Evolutionary conservation across 768 basidiomycete genomes (phyloP).

Genomic region (Solioccasus polychromus): DNA sequence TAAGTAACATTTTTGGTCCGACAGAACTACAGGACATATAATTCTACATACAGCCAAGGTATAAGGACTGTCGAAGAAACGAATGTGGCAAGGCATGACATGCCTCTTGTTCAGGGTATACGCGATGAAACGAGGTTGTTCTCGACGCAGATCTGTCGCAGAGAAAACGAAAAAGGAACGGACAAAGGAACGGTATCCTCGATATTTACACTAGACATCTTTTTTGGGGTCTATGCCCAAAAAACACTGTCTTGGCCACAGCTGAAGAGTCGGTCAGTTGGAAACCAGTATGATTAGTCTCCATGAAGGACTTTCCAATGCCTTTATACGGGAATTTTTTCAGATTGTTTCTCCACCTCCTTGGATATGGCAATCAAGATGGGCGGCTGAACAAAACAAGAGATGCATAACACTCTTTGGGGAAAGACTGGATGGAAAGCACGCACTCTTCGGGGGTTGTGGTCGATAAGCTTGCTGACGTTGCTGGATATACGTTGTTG

Average conservation of each 20-base stretch:
- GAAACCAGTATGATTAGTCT: too few relatives aligned
- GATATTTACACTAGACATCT: background rate
- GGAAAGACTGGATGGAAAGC: background rate
- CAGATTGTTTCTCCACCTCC: too few relatives aligned
- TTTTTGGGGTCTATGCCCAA: too few relatives aligned
- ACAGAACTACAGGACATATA: background rate
- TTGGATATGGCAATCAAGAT: too few relatives aligned
- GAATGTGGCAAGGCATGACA: background rate
- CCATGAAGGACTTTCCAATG: too few relatives aligned
- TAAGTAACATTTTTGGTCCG: too few relatives aligned
- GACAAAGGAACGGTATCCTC: background rate
- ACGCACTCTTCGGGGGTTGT: conserved; percentile 7
- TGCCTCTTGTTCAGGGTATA: background rate
- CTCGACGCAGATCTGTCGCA: background rate
- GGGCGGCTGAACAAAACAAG: conserved; percentile 7
- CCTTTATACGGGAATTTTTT: too few relatives aligned
- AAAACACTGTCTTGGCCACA: background rate
- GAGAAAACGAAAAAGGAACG: background rate
- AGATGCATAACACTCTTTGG: background rate
- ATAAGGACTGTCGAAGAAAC: conserved; percentile 1
- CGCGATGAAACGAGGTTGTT: background rate
- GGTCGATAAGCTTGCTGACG: conserved; percentile 7
- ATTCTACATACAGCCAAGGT: too few relatives aligned
- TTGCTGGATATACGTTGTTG: conserved; percentile 8
- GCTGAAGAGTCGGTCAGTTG: too few relatives aligned